A percentile compares a stretch with the other conserved stretches of the same genome.
These are phyloP conservation scores for Aspergillus tanneri DNA, from an alignment of 2,329 filamentous ascomycete genomes.

Conservation along the genomic window DNA sequence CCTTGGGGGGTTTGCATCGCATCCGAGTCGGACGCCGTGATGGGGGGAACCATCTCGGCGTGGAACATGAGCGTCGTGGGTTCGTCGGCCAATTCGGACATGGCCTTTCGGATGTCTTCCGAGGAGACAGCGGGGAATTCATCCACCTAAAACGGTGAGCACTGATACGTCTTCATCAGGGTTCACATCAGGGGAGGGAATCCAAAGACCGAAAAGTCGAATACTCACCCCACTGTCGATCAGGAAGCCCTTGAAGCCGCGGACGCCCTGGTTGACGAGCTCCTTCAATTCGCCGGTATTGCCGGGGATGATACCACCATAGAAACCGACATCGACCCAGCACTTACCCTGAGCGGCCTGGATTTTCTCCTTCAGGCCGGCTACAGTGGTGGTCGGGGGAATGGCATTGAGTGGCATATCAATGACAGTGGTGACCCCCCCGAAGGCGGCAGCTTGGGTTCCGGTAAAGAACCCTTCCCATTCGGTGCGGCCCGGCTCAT, in stretches of 20 bases:
- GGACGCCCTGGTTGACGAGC: conserved; percentile 79
- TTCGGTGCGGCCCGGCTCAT: conserved; percentile 93
- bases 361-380: conserved; percentile 79
- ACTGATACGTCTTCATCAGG: conserved; percentile 3
- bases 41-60: conserved; percentile 95
- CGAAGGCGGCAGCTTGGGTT: conserved; percentile 88
- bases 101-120: conserved; percentile 73
- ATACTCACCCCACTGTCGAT: conserved; percentile 87
- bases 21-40: conserved; percentile 75
- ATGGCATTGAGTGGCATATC: conserved; percentile 99
- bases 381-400: conserved; percentile 87
- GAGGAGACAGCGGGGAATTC: conserved; percentile 92
- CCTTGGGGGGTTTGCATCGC: conserved; percentile 71
- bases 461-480: conserved; percentile 98
- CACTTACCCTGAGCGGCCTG: conserved; percentile 81
- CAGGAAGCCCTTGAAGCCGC: conserved; percentile 96
- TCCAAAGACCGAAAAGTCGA: no score
- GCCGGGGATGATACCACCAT: conserved; percentile 89
- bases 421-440: conserved; percentile 92
- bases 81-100: conserved; percentile 74
- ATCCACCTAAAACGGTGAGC: conserved; percentile 63
- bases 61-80: conserved; percentile 98
- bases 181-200: no score
- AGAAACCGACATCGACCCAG: conserved; percentile 99
- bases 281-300: conserved; percentile 77